Evolutionary conservation across 768 basidiomycete genomes (phyloP), one percentile per base, ranked within the genome.

Genomic region (Cystofilobasidium capitatum): DNA sequence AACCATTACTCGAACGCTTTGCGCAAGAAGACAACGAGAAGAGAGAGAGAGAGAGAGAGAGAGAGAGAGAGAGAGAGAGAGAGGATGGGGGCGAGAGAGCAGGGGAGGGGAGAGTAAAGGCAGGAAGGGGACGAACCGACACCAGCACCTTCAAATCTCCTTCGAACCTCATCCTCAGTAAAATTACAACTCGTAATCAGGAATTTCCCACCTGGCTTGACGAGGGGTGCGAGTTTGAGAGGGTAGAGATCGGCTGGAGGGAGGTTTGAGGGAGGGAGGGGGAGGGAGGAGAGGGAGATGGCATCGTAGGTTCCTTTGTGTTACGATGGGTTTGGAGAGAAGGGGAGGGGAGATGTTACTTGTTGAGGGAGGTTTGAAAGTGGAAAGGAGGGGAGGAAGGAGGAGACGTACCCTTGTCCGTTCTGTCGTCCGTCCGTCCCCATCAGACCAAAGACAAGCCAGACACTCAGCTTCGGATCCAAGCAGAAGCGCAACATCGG

Each of bases 241-340:
- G 78, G 76, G 62, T 80, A 80, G n/a, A 78, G 72, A 29, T 74
- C 72, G 24, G 68, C 57, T 20, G 68, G 68, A 6, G 57, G 36
- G 9, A 69, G 68, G 44, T 69, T 69, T 29, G 40, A 26, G 0
- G 63, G 62, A 12, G 62, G 62, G 39, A 69, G 33, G 20, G 68
- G 68, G 16, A 39, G 8, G 14, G 68, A 55, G 10, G 68, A 69
- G 20, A 69, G 63, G n/a, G 68, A 64, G 16, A 80, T 70, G 7
- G 79, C 80, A 70, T 80, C 80, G 69, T 75, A 80, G 2, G 80
- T 80, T 6, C 80, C 80, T 80, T 70, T 79, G 77, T n/a, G n/a
- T n/a, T n/a, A n/a, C n/a, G n/a, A n/a, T n/a, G n/a, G n/a, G n/a
- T n/a, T n/a, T 58, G 2, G 17, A 3, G 20, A 14, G 36, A 37